phyloP scores from a whole-genome alignment of 352 stramenopile species.

The Poterioochromonas sp. region DNA sequence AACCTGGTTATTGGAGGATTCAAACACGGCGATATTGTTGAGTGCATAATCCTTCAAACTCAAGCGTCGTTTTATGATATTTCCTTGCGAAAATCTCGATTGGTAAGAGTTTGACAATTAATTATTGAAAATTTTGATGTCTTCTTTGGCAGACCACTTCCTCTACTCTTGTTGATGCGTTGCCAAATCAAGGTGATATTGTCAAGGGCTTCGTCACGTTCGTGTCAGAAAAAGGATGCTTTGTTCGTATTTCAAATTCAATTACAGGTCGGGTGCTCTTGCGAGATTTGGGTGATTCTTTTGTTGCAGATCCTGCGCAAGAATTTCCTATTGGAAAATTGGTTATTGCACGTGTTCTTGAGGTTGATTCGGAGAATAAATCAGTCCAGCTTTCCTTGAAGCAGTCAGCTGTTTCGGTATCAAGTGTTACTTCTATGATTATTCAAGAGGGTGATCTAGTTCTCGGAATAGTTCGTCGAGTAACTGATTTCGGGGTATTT shows the following conservation, averaged over 20 bases:
- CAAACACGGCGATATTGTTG: constrained; percentile 36
- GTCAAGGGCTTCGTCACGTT: constrained; percentile 65
- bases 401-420: background rate
- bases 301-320: constrained; percentile 65
- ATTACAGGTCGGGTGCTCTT: constrained; percentile 66
- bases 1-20: background rate
- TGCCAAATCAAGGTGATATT: constrained; percentile 57
- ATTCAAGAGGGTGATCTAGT: background rate
- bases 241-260: constrained; percentile 56
- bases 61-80: no score
- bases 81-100: constrained; percentile 34
- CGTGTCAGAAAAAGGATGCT: constrained; percentile 66
- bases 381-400: background rate
- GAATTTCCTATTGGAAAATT: constrained; percentile 71
- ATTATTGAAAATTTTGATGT: background rate
- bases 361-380: constrained; percentile 34
- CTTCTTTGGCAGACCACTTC: background rate
- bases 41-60: no score
- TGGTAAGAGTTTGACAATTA: constrained; percentile 15
- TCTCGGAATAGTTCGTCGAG: background rate
- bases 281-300: constrained; percentile 76
- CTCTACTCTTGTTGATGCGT: constrained; percentile 36
- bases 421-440: background rate
- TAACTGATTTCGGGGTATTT: constrained; percentile 18
- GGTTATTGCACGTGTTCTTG: constrained; percentile 55